Percentiles rank a stretch among this genome's conserved stretches.
Evolutionary conservation across 345 rosid genomes (phyloP).

Genomic region (Bretschneidera sinensis): DNA sequence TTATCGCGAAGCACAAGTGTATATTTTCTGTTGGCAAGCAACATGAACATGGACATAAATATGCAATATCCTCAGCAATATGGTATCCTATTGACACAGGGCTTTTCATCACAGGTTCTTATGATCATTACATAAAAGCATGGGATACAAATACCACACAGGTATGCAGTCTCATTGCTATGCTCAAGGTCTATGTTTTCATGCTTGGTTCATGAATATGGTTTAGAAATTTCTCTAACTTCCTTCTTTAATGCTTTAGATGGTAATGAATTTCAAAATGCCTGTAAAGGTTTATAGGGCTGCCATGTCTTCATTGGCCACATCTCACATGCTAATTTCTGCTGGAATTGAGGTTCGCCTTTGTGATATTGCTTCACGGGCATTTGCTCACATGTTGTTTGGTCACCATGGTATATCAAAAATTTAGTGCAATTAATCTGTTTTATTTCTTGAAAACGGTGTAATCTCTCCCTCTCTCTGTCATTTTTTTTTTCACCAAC

Average conservation of each 20-base stretch:
- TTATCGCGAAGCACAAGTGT: slow-evolving; percentile 69
- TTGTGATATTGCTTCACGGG: slow-evolving; percentile 90
- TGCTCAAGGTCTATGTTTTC: background rate
- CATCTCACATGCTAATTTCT: slow-evolving; percentile 85
- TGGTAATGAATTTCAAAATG: slow-evolving; percentile 78
- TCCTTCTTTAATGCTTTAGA: slow-evolving; percentile 33
- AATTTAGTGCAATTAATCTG: slow-evolving; percentile 3
- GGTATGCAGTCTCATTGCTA: no score
- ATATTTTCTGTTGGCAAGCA: slow-evolving; percentile 71
- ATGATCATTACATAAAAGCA: slow-evolving; percentile 70
- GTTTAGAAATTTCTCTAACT: slow-evolving; percentile 1
- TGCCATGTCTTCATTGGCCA: slow-evolving; percentile 87
- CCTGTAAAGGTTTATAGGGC: slow-evolving; percentile 91
- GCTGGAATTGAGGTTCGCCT: slow-evolving; percentile 93
- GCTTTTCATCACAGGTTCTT: slow-evolving; percentile 82
- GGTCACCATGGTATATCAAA: slow-evolving; percentile 83
- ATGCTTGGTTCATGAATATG: background rate
- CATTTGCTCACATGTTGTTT: slow-evolving; percentile 81
- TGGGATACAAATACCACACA: slow-evolving; percentile 93
- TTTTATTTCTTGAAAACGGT: background rate
- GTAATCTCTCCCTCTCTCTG: no score
- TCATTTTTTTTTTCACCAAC: no score
- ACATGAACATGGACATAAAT: slow-evolving; percentile 67
- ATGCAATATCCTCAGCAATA: slow-evolving; percentile 69
- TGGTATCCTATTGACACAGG: slow-evolving; percentile 99